phyloP scores from a whole-genome alignment of 2,329 filamentous ascomycete genomes.

The Cercospora sp. region DNA sequence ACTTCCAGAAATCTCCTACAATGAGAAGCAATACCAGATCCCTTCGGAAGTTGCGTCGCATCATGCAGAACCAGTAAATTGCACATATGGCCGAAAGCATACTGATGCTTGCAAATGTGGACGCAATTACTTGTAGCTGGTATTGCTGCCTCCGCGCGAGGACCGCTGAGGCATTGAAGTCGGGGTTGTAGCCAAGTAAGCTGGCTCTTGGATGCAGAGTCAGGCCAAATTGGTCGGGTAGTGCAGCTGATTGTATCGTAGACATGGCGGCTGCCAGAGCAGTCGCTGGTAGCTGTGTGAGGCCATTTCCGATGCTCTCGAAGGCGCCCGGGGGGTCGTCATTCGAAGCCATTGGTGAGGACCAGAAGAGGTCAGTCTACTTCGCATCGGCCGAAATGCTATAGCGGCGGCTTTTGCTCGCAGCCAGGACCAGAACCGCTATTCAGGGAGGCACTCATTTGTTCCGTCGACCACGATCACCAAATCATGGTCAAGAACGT shows the following conservation, averaged over 20 bases:
- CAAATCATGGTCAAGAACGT: constrained; percentile 7
- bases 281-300: neutral
- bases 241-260: neutral
- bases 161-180: constrained; percentile 27
- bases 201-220: neutral
- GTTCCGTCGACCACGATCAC: constrained; percentile 16
- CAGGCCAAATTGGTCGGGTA: neutral
- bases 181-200: constrained; percentile 18
- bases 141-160: constrained; percentile 22
- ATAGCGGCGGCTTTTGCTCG: neutral
- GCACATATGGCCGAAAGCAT: constrained; percentile 57
- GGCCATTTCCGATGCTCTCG: neutral
- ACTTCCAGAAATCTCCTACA: constrained; percentile 69
- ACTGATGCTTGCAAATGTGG: constrained; percentile 51
- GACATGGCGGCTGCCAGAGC: neutral
- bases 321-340: neutral
- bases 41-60: constrained; percentile 73
- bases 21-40: constrained; percentile 74
- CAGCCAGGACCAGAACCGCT: neutral
- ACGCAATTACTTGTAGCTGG: constrained; percentile 39
- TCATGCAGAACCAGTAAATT: constrained; percentile 71
- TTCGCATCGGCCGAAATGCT: neutral
- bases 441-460: constrained; percentile 14
- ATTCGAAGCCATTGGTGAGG: constrained; percentile 4
- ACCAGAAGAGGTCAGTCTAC: neutral